Conservation (phyloP, 352 stramenopile species). For the Peronospora belbahrii region DNA sequence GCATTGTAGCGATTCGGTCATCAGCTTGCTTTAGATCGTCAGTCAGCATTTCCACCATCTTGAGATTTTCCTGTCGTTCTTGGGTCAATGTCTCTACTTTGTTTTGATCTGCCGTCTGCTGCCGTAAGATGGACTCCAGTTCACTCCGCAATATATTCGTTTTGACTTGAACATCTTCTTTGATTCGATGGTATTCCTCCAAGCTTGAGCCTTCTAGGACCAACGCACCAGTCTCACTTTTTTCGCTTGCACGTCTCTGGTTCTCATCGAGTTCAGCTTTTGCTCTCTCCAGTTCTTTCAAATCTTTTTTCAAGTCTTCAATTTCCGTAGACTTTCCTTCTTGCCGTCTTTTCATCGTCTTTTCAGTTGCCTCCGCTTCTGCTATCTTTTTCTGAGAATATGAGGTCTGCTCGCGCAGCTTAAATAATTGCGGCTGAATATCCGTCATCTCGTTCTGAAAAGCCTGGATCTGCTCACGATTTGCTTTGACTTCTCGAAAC, state of each 20-base stretch:
- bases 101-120: conserved; percentile 61
- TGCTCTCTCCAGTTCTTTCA: conserved; percentile 54
- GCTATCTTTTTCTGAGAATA: conserved; percentile 61
- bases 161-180: conserved; percentile 59
- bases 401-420: conserved; percentile 87
- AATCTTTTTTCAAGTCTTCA: conserved; percentile 61
- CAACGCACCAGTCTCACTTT: conserved; percentile 36
- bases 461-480: conserved; percentile 58
- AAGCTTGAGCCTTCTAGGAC: conserved; percentile 56
- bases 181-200: conserved; percentile 82
- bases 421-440: conserved; percentile 63
- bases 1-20: conserved; percentile 62
- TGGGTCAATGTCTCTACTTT: conserved; percentile 64
- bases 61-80: conserved; percentile 64
- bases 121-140: conserved; percentile 56
- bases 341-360: conserved; percentile 62
- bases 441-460: conserved; percentile 83
- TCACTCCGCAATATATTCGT: conserved; percentile 65
- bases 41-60: conserved; percentile 49
- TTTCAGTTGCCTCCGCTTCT: conserved; percentile 39
- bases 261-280: conserved; percentile 49
- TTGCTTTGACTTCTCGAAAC: conserved; percentile 55
- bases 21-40: conserved; percentile 57
- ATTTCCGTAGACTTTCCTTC: conserved; percentile 84
- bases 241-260: conserved; percentile 27